These are phyloP conservation scores for Ceratobasidium sp. DNA, from an alignment of 1,284 basidiomycete genomes.

Conservation along the genomic window DNA sequence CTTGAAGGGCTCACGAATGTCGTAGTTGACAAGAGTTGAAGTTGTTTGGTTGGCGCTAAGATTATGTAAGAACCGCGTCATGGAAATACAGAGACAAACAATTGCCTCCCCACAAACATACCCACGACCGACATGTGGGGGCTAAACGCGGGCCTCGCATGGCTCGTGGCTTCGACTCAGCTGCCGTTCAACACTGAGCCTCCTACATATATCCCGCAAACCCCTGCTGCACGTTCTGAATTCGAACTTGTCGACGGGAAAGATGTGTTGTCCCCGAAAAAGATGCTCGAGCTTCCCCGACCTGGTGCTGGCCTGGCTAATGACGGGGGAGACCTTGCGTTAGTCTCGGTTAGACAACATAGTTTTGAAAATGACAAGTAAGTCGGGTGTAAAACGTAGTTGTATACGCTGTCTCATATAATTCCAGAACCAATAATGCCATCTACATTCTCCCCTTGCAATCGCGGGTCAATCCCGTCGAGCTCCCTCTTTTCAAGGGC, in stretches of 20 bases:
- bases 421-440: constrained; percentile 70
- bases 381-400: constrained; percentile 53
- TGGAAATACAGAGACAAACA: constrained; percentile 16
- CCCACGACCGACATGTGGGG: constrained; percentile 38
- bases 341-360: constrained; percentile 76
- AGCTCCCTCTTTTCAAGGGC: constrained; percentile 67
- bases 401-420: constrained; percentile 7
- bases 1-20: too few species aligned
- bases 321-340: constrained; percentile 68
- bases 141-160: constrained; percentile 39
- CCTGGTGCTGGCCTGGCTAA: constrained; percentile 75
- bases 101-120: constrained; percentile 31
- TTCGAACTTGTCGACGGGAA: constrained; percentile 68
- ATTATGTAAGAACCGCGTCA: constrained; percentile 19
- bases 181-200: constrained; percentile 6
- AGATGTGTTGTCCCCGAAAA: constrained; percentile 73
- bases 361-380: constrained; percentile 76
- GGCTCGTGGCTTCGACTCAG: constrained; percentile 25
- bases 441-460: constrained; percentile 71
- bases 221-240: constrained; percentile 48
- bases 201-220: not conserved
- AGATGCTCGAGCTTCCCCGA: constrained; percentile 77
- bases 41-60: too few species aligned
- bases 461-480: constrained; percentile 60
- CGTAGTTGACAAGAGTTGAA: too few species aligned